Percentiles rank a stretch among this genome's conserved stretches.
These are phyloP conservation scores for Harrya chromipes DNA, from an alignment of 768 basidiomycete species.

Conservation along the genomic window DNA sequence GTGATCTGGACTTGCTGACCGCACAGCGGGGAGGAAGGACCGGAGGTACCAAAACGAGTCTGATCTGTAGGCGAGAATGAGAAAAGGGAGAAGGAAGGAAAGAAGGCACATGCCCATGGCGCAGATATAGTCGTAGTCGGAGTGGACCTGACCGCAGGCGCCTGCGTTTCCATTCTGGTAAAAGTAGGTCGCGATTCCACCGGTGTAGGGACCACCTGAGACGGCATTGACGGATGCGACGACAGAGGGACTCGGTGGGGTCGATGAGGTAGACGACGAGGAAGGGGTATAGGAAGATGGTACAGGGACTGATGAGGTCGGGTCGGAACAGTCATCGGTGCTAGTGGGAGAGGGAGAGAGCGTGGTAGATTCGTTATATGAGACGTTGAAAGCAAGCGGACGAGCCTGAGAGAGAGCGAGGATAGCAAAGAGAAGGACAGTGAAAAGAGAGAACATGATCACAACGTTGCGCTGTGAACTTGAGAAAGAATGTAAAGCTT, in stretches of 20 bases:
- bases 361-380: no score
- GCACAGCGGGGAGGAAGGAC: conserved; percentile 54
- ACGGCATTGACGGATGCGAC: conserved; percentile 4
- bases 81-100: background rate
- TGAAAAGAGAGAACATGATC: conserved; percentile 34
- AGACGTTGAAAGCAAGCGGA: conserved; percentile 19
- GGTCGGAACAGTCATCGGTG: background rate
- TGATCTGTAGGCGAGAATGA: conserved; percentile 38
- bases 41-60: conserved; percentile 48
- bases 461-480: background rate
- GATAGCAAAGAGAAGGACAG: conserved; percentile 58
- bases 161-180: conserved; percentile 72
- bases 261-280: background rate
- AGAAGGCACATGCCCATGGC: conserved; percentile 52
- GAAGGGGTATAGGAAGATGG: background rate
- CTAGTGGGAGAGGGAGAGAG: background rate
- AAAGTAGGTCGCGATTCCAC: conserved; percentile 61
- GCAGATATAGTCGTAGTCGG: conserved; percentile 56
- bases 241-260: background rate
- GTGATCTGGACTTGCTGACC: conserved; percentile 62
- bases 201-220: conserved; percentile 25
- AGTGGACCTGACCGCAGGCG: conserved; percentile 66
- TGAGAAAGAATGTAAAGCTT: no score
- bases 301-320: background rate
- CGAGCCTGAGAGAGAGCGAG: conserved; percentile 50